A percentile compares a stretch with the other conserved stretches of the same genome.
Evolutionary conservation across 345 rosid genomes (phyloP).

Genomic region (Ceriops decandra): DNA sequence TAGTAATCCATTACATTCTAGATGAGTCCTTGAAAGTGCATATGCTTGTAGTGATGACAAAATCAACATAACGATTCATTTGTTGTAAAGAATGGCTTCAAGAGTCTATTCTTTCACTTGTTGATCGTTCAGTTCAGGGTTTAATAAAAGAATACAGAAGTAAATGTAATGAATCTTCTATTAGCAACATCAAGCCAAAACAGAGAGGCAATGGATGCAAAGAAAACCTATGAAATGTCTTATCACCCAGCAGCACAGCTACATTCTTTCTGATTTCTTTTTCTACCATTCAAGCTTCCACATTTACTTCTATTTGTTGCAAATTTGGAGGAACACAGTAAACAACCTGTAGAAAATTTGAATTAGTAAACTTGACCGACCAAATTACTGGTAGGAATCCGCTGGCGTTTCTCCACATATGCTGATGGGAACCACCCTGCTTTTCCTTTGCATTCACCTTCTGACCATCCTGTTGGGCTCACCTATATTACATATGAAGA

Average conservation of each 20-base stretch:
- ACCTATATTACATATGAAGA: conserved; percentile 39
- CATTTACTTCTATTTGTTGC: background rate
- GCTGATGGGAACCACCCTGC: conserved; percentile 97
- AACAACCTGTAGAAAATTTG: background rate
- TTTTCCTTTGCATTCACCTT: conserved; percentile 92
- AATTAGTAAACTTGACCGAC: conserved; percentile 43
- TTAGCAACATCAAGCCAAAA: background rate
- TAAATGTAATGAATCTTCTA: background rate
- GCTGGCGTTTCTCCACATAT: conserved; percentile 81
- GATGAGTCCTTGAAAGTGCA: no score
- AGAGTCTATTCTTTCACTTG: no score
- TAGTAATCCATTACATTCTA: no score
- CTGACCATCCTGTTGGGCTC: conserved; percentile 83
- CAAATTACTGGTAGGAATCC: conserved; percentile 55
- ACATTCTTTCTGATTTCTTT: background rate
- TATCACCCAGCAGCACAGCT: no score
- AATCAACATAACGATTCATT: no score
- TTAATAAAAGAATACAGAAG: conserved; percentile 19
- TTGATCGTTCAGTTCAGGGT: background rate
- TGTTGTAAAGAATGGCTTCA: no score
- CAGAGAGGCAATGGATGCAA: background rate
- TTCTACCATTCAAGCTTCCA: background rate
- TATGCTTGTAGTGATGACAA: no score
- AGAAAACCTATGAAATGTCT: no score
- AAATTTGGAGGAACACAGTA: background rate